Conservation (phyloP, 345 rosid species). For the Durio zibethinus region DNA sequence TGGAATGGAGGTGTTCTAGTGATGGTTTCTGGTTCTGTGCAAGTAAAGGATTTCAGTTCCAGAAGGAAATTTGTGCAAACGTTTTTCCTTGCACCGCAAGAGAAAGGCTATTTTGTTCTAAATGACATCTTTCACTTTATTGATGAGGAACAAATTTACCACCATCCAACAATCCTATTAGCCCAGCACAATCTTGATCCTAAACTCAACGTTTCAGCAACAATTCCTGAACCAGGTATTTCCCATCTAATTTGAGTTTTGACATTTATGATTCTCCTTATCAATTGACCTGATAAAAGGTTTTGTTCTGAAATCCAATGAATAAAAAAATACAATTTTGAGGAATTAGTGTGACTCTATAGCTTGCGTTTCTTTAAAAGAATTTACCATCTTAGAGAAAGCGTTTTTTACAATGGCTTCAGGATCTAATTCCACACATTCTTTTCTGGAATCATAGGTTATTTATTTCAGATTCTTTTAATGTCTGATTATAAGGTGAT, state of each 20-base stretch:
- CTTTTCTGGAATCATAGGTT: background rate
- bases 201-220: slow-evolving; percentile 32
- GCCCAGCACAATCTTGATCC: slow-evolving; percentile 39
- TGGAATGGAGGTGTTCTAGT: slow-evolving; percentile 67
- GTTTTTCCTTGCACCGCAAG: slow-evolving; percentile 75
- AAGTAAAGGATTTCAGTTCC: slow-evolving; percentile 38
- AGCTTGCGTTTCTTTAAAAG: slow-evolving; percentile 8
- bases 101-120: slow-evolving; percentile 62
- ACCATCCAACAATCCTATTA: slow-evolving; percentile 49
- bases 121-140: slow-evolving; percentile 63
- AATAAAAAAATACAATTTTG: background rate
- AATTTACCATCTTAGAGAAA: background rate
- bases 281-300: background rate
- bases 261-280: background rate
- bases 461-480: background rate
- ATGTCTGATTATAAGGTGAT: background rate
- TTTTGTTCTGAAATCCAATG: background rate
- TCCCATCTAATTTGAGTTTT: background rate
- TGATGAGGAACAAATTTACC: slow-evolving; percentile 49
- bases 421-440: background rate
- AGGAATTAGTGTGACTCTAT: background rate
- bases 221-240: slow-evolving; percentile 49
- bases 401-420: background rate
- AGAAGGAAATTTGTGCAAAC: slow-evolving; percentile 64
- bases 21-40: slow-evolving; percentile 69